Base-by-base conservation (phyloP, 768 basidiomycete genomes). In the Cubamyces sp. region DNA sequence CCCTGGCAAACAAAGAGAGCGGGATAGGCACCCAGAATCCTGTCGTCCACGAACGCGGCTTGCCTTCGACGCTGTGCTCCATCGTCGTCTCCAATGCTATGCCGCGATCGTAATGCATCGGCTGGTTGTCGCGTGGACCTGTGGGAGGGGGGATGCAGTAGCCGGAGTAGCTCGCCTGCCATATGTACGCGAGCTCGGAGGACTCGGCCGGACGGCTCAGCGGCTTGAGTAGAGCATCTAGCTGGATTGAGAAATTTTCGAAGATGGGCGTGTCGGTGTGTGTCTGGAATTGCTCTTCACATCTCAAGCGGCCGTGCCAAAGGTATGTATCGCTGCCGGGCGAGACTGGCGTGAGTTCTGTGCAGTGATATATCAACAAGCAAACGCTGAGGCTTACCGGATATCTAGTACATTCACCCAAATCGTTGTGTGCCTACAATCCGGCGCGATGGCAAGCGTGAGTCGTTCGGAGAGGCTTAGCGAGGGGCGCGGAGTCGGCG, bases 21-120 rank as follows among this genome's bases (percentile, higher is more conserved):
- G 82, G 81, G 34, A 84, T 71, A 0, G 84, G 84, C 4, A 83
- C 72, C 74, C 76, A 81, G 57, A 79, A 74, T 47, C 76, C 74
- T 58, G 76, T 64, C 40, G 57, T 68, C 75, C 74, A 77, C 21
- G 72, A 11, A 19, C 51, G 34, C 26, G 48, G 51, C 39, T n/a
- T 37, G 19, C 25, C 51, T 5, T 7, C 6, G 25, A 49, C 9
- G 14, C 16, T n/a, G n/a, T n/a, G n/a, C n/a, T n/a, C 15, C 25
- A 15, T 26, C 14, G 18, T 26, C 5, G 15, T 28, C 26, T 49
- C 48, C 5, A 49, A 5, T 5, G 48, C 48, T 19, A 49, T 49
- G 4, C 48, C 48, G 5, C 28, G 11, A 12, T 12, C 25, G 48
- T 26, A 3, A 16, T 49, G 28, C 26, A 49, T 23, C 3, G 48